Percentiles rank a stretch among this genome's conserved stretches.
These are phyloP conservation scores for Ogataea saltuana DNA, from an alignment of 805 yeast genomes.

Conservation along the genomic window DNA sequence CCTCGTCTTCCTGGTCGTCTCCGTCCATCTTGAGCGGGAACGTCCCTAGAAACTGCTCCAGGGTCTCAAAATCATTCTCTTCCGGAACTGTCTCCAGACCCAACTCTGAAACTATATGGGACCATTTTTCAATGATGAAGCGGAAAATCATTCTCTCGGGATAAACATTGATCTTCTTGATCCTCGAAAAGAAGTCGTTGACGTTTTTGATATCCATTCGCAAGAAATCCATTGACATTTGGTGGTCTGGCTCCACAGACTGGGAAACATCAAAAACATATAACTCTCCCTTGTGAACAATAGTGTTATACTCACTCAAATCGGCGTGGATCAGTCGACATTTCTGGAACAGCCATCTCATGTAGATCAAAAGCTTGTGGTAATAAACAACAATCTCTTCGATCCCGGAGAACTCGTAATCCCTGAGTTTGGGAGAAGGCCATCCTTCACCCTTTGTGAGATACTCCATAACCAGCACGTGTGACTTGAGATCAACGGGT, in stretches of 20 bases:
- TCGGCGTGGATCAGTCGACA: constrained; percentile 97
- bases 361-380: constrained; percentile 75
- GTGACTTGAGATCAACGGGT: constrained; percentile 84
- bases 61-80: constrained; percentile 43
- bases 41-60: constrained; percentile 44
- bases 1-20: constrained; percentile 63
- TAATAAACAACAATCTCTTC: constrained; percentile 70
- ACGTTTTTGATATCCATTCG: constrained; percentile 98
- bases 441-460: constrained; percentile 75
- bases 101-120: constrained; percentile 27
- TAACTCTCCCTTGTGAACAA: constrained; percentile 75
- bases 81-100: constrained; percentile 33
- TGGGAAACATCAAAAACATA: constrained; percentile 96
- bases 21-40: constrained; percentile 61
- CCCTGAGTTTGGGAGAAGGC: constrained; percentile 89
- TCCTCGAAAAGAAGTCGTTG: constrained; percentile 77
- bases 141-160: constrained; percentile 82
- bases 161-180: constrained; percentile 71
- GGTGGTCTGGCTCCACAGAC: constrained; percentile 97
- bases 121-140: constrained; percentile 59
- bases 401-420: constrained; percentile 69
- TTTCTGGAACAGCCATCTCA: constrained; percentile 82
- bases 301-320: constrained; percentile 89
- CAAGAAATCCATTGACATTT: constrained; percentile 90
- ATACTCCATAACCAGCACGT: constrained; percentile 94